A percentile compares a stretch with the other conserved stretches of the same genome.
Evolutionary conservation across 2,329 filamentous ascomycete species (phyloP).

Genomic region (Ophiocordyceps camponoti-floridani): DNA sequence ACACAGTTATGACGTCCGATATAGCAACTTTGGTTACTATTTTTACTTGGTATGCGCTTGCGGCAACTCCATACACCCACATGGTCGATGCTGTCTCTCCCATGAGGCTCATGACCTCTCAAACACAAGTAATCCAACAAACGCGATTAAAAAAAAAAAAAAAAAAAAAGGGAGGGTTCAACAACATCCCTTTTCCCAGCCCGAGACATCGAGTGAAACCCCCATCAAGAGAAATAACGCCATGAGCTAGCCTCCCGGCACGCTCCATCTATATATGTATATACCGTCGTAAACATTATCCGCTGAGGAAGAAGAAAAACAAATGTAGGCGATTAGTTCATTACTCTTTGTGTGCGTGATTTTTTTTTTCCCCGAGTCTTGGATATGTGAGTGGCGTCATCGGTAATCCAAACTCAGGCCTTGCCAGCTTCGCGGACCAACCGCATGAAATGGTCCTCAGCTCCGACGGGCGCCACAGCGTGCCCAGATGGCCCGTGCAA

Average conservation of each 20-base stretch:
- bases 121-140: background rate
- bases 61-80: no score
- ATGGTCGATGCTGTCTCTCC: background rate
- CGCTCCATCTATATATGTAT: slow-evolving; percentile 5
- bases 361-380: background rate
- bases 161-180: background rate
- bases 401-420: slow-evolving; percentile 5
- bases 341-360: background rate
- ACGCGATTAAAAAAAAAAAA: no score
- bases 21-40: no score
- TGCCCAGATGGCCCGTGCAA: slow-evolving; percentile 13
- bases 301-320: slow-evolving; percentile 4
- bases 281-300: slow-evolving; percentile 9
- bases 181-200: background rate
- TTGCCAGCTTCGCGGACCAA: slow-evolving; percentile 17
- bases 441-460: slow-evolving; percentile 26
- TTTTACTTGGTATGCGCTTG: no score
- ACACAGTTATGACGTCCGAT: no score
- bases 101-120: background rate
- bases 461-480: slow-evolving; percentile 21
- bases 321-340: slow-evolving; percentile 1
- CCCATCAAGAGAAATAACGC: background rate
- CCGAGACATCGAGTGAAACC: background rate
- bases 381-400: no score
- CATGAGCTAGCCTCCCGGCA: background rate